Conservation (phyloP, 768 basidiomycete genomes). For the Amylocystis lapponica region DNA sequence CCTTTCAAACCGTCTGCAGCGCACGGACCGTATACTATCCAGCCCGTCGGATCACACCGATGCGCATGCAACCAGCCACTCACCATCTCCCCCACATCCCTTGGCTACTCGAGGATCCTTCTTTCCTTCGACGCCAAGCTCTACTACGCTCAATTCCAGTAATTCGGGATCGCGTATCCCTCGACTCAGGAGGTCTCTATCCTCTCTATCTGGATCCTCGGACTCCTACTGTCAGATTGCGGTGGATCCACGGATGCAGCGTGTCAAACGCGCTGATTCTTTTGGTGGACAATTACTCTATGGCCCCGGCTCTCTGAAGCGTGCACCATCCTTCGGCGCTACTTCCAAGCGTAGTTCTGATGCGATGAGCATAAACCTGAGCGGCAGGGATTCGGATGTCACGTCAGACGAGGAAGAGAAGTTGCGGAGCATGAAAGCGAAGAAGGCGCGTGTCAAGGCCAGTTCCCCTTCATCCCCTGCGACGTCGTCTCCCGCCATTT, state of each 20-base stretch:
- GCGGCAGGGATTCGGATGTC: conserved; percentile 18
- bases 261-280: conserved; percentile 45
- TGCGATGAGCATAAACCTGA: conserved; percentile 24
- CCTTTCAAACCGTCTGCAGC: conserved; percentile 63
- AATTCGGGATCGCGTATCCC: conserved; percentile 18
- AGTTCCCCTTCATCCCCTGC: conserved; percentile 26
- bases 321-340: conserved; percentile 52
- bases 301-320: conserved; percentile 34
- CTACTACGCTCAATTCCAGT: conserved; percentile 53
- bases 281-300: conserved; percentile 29
- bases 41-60: conserved; percentile 53
- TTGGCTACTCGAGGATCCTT: conserved; percentile 33
- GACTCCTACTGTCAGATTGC: conserved; percentile 25
- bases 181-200: conserved; percentile 27
- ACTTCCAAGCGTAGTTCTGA: conserved; percentile 22
- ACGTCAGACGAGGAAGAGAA: conserved; percentile 75
- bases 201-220: conserved; percentile 37
- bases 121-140: conserved; percentile 58
- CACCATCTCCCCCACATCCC: conserved; percentile 28
- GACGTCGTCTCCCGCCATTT: conserved; percentile 13
- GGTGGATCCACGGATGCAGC: conserved; percentile 44
- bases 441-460: conserved; percentile 49
- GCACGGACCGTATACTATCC: conserved; percentile 48
- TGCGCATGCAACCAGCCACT: conserved; percentile 36
- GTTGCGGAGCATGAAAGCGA: conserved; percentile 48